A percentile compares a stretch with the other conserved stretches of the same genome.
Conservation (phyloP, 257 asterid genomes). For the Solanum arcanum region DNA sequence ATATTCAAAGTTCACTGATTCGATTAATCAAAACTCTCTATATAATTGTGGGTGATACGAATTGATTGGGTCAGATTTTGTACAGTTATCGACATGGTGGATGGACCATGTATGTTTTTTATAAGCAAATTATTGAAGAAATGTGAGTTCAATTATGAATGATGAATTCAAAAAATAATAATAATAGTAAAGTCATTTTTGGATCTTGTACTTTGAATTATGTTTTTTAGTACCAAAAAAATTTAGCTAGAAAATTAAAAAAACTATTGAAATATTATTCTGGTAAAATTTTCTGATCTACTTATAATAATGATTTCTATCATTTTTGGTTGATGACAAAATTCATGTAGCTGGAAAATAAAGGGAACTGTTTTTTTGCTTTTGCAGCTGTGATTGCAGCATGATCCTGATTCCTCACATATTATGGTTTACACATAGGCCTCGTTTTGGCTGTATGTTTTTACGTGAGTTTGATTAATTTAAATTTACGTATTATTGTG, state of each 20-base stretch:
- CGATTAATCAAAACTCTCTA: neutral
- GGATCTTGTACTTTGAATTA: neutral
- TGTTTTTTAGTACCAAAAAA: neutral
- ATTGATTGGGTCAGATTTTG: neutral
- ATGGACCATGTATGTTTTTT: neutral
- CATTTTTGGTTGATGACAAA: neutral
- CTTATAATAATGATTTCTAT: neutral
- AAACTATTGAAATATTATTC: no score
- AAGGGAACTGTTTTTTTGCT: neutral
- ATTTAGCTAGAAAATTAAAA: no score
- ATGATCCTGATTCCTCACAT: neutral
- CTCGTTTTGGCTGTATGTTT: neutral
- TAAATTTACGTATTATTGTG: fast-evolving
- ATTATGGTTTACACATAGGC: neutral
- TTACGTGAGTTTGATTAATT: neutral
- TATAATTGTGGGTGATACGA: neutral
- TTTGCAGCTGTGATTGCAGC: neutral
- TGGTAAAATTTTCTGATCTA: no score
- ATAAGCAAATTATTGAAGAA: neutral
- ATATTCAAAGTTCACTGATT: neutral
- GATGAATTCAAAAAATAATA: neutral
- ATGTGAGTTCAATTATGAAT: neutral
- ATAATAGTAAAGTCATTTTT: neutral
- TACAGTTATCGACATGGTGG: neutral
- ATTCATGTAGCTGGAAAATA: neutral